These are phyloP conservation scores for Barbarea vulgaris DNA, from an alignment of 345 rosid species.

Conservation along the genomic window DNA sequence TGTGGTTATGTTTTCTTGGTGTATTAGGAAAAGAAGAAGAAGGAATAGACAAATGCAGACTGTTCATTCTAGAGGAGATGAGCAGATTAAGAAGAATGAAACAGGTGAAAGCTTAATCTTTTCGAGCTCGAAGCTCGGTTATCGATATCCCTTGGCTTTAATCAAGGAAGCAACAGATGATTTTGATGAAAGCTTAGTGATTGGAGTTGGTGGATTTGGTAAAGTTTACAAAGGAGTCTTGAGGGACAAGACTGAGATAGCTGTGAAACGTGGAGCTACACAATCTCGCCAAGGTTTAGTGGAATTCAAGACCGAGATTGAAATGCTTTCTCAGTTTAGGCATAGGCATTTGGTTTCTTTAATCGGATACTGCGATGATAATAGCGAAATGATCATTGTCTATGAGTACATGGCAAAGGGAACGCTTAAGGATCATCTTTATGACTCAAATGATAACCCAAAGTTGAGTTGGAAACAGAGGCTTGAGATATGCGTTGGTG, in stretches of 20 bases:
- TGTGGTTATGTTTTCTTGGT: conserved; percentile 34
- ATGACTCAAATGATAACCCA: conserved; percentile 47
- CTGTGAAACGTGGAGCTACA: conserved; percentile 66
- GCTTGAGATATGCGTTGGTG: conserved; percentile 70
- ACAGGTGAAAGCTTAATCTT: conserved; percentile 42
- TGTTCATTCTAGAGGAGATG: conserved; percentile 41
- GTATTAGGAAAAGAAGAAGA: conserved; percentile 41
- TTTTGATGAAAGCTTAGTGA: conserved; percentile 52
- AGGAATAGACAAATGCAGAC: conserved; percentile 30
- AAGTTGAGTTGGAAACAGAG: conserved; percentile 58
- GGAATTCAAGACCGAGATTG: conserved; percentile 67
- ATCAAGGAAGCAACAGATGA: conserved; percentile 63
- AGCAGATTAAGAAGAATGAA: conserved; percentile 25
- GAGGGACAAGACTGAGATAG: conserved; percentile 55
- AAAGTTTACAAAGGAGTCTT: conserved; percentile 66
- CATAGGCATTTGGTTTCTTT: conserved; percentile 75
- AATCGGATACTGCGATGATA: conserved; percentile 66
- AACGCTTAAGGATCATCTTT: conserved; percentile 62
- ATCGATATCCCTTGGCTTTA: conserved; percentile 52
- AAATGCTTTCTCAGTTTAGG: conserved; percentile 71
- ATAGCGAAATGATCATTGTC: conserved; percentile 66
- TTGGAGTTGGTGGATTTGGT: conserved; percentile 77
- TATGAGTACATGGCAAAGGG: conserved; percentile 78
- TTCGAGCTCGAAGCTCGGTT: conserved; percentile 57
- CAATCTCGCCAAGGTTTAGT: conserved; percentile 59